Evolutionary conservation across 2,329 filamentous ascomycete genomes (phyloP).

Genomic region (Thelonectria olida): DNA sequence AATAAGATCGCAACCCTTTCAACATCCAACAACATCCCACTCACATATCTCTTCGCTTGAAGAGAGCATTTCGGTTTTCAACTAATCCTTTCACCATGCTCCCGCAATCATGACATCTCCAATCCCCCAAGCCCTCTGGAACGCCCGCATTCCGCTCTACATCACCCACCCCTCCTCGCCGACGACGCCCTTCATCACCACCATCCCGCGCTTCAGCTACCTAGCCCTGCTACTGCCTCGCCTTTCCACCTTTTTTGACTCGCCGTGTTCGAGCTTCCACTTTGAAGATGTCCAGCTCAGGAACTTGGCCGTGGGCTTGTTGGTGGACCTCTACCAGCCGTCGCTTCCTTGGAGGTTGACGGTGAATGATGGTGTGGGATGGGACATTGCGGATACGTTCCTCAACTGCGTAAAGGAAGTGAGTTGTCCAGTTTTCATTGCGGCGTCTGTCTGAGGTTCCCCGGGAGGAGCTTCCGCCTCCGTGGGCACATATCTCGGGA

Average conservation of each 20-base stretch:
- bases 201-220: constrained; percentile 68
- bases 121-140: constrained; percentile 62
- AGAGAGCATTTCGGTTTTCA: background rate
- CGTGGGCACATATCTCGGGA: no score
- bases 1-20: background rate
- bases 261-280: constrained; percentile 67
- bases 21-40: background rate
- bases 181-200: constrained; percentile 60
- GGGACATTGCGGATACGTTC: constrained; percentile 71
- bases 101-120: constrained; percentile 37
- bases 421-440: no score
- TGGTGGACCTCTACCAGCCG: constrained; percentile 67
- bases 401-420: constrained; percentile 72
- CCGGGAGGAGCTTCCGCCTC: no score
- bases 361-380: constrained; percentile 63
- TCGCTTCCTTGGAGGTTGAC: constrained; percentile 63
- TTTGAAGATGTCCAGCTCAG: constrained; percentile 63
- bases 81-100: constrained; percentile 24
- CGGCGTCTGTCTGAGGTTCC: no score
- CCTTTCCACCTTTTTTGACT: constrained; percentile 61
- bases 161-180: constrained; percentile 61
- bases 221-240: constrained; percentile 66
- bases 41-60: background rate
- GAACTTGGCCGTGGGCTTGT: constrained; percentile 62
- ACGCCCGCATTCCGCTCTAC: constrained; percentile 61